Conservation (phyloP, 768 basidiomycete species). For the Pholiota conissans region DNA sequence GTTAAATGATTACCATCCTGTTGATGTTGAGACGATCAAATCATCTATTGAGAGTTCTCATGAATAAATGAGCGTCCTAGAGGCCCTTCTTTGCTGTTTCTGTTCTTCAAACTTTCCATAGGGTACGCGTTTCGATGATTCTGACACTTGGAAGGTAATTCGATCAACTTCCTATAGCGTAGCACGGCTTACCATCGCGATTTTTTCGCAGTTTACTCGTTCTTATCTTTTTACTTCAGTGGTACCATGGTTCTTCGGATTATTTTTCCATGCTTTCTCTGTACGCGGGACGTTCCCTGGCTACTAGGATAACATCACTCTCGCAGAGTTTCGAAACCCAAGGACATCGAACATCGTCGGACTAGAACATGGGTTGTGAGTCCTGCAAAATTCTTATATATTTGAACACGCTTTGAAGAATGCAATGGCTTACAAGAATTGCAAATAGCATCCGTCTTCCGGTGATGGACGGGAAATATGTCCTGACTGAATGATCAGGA, state of each 20-base stretch:
- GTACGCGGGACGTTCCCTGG: neutral
- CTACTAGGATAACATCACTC: neutral
- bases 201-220: conserved; percentile 27
- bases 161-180: conserved; percentile 17
- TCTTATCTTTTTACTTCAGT: neutral
- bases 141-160: conserved; percentile 11
- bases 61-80: neutral
- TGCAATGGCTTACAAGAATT: neutral
- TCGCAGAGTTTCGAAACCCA: neutral
- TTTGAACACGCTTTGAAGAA: neutral
- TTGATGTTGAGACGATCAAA: too few species aligned
- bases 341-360: neutral
- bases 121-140: neutral
- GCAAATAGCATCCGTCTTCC: neutral
- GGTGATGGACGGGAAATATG: neutral
- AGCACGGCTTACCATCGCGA: conserved; percentile 30
- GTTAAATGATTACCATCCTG: too few species aligned
- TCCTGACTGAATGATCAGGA: neutral
- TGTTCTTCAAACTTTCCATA: conserved; percentile 9
- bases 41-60: too few species aligned
- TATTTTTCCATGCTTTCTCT: neutral
- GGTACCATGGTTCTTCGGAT: neutral
- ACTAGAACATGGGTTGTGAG: neutral
- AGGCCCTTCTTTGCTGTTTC: neutral
- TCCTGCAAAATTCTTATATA: neutral